Evolutionary conservation across 768 basidiomycete genomes (phyloP), one percentile per base, ranked within the genome.

Genomic region (Leccinum broughii): DNA sequence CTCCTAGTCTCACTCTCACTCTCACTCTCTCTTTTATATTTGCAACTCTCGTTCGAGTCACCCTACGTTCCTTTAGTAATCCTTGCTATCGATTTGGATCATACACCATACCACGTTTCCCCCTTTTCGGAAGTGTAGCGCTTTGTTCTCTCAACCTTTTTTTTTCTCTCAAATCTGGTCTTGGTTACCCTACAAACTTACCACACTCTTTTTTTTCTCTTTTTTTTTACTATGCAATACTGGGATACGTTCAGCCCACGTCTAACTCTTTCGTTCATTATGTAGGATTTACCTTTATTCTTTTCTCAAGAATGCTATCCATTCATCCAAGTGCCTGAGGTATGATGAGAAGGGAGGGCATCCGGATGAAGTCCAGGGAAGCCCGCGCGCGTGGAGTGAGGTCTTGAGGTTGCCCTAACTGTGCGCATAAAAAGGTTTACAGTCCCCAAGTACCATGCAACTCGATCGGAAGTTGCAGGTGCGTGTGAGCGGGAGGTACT

Each of bases 41-140:
- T 32, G 48, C 48, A 49, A 49, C 15, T 49, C 48, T 49, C 17
- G 14, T 49, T 24, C 8, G 48, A 49, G 48, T 49, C 48, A 49
- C 14, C 13, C 48, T 49, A 49, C 69, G 3, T 63, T 74, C 72
- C 59, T 65, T 75, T 69, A 66, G 54, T 76, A 74, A 75, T 75
- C 59, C 37, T 57, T 54, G 65, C 63, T 66, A 63, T 66, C 62
- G 64, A 66, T 60, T 63, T 59, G 54, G 57, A 66, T 44, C 62
- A 59, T 62, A 48, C 54, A 37, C 41, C 49, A 62, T 66, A 64
- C 60, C 60, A 57, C 20, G 14, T 53, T 56, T 64, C 53, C 63
- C 63, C 53, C 53, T 14, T 59, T 62, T 62, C 62, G 56, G 61
- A 62, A 64, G 63, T 69, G 63, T 61, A 71, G 64, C 64, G 67